phyloP scores from a whole-genome alignment of 139 green algal genomes.

The Chlorella sorokiniana region DNA sequence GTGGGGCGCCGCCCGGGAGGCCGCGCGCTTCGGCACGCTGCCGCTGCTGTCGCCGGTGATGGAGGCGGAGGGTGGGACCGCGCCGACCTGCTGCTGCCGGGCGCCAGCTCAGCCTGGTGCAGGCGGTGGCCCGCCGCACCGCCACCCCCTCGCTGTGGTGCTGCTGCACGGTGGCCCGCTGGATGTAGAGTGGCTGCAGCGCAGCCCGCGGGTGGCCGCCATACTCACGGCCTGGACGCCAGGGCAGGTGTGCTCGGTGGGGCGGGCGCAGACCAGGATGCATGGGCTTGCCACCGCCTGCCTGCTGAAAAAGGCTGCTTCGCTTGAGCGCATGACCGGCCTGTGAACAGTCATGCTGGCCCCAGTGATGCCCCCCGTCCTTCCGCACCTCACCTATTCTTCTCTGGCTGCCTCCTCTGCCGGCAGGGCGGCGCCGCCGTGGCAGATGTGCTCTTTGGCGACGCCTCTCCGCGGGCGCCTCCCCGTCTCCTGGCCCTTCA shows the following conservation, averaged over 20 bases:
- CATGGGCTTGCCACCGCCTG: no score
- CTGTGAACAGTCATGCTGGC: no score
- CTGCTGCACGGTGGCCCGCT: slow-evolving; percentile 49
- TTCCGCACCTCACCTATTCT: no score
- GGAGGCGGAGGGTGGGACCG: slow-evolving; percentile 19
- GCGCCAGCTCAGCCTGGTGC: slow-evolving; percentile 15
- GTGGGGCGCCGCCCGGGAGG: background rate
- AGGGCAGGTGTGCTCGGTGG: slow-evolving; percentile 36
- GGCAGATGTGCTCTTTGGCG: slow-evolving; percentile 48
- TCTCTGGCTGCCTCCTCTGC: background rate
- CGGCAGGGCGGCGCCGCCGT: slow-evolving; percentile 40
- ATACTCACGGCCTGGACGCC: slow-evolving; percentile 50
- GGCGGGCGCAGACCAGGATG: no score
- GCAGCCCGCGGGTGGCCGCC: slow-evolving; percentile 21
- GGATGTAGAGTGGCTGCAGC: slow-evolving; percentile 42
- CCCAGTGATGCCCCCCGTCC: no score
- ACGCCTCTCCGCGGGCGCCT: slow-evolving; percentile 32
- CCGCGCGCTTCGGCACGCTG: background rate
- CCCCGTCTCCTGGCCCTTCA: slow-evolving; percentile 40
- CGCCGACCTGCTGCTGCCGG: slow-evolving; percentile 7
- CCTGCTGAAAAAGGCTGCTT: no score
- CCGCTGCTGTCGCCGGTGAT: background rate
- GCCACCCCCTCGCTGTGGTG: slow-evolving; percentile 34
- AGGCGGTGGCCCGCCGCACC: slow-evolving; percentile 30
- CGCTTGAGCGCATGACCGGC: no score